These are phyloP conservation scores for Triticum timopheevii DNA, from an alignment of 176 grass and related monocot species.

Conservation along the genomic window DNA sequence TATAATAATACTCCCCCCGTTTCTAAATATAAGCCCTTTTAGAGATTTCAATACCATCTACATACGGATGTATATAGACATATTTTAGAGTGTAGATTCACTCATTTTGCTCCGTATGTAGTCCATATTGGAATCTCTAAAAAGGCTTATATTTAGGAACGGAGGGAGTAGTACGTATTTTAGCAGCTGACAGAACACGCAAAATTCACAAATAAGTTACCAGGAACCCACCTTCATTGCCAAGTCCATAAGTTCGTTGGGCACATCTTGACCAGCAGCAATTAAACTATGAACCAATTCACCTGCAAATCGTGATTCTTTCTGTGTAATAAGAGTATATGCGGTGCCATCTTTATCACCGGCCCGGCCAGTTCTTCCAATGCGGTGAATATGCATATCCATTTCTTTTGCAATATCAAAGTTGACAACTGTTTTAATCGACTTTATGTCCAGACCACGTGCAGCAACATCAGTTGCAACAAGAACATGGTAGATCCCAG, in stretches of 20 bases:
- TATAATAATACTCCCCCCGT: not conserved
- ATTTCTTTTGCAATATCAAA: constrained; percentile 96
- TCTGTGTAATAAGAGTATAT: constrained; percentile 84
- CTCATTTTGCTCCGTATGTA: no score
- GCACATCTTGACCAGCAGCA: constrained; percentile 81
- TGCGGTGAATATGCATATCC: constrained; percentile 99
- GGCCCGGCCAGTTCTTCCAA: constrained; percentile 91
- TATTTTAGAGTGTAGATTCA: no score
- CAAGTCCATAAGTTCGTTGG: constrained; percentile 84
- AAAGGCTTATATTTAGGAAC: no score
- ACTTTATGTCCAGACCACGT: constrained; percentile 96
- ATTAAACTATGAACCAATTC: constrained; percentile 93
- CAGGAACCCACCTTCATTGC: constrained; percentile 90
- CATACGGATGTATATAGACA: no score
- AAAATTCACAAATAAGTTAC: not conserved
- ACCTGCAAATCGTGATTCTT: constrained; percentile 89
- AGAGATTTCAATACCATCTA: no score
- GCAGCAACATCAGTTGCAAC: constrained; percentile 99
- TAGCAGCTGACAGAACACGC: not conserved
- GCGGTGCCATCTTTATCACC: constrained; percentile 99
- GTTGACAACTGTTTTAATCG: constrained; percentile 98
- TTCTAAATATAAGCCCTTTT: no score
- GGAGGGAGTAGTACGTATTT: no score
- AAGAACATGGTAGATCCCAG: constrained; percentile 89
- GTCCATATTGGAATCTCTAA: no score